A percentile compares a stretch with the other conserved stretches of the same genome.
Evolutionary conservation across 306 rosid genomes (phyloP).

Genomic region (Hippophae rhamnoides): DNA sequence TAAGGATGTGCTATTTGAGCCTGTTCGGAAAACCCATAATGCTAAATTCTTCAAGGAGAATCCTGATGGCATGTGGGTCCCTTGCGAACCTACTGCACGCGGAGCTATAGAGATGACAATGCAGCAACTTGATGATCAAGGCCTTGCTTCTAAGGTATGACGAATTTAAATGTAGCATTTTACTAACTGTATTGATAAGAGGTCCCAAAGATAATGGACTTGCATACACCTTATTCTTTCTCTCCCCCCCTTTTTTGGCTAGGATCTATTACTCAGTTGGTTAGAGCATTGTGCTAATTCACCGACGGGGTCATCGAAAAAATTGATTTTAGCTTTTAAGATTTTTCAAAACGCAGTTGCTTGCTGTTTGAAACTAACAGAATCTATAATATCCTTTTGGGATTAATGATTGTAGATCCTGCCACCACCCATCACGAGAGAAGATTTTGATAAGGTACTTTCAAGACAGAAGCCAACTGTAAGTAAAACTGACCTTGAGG

Average conservation of each 20-base stretch:
- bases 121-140: conserved; percentile 76
- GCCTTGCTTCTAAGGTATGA: conserved; percentile 77
- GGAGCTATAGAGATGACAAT: conserved; percentile 64
- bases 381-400: no score
- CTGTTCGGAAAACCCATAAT: conserved; percentile 97
- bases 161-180: neutral
- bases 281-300: no score
- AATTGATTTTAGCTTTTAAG: no score
- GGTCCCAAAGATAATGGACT: no score
- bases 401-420: conserved; percentile 51
- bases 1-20: conserved; percentile 96
- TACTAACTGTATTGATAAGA: no score
- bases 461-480: conserved; percentile 96
- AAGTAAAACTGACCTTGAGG: conserved; percentile 76
- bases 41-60: conserved; percentile 77
- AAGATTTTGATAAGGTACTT: conserved; percentile 95
- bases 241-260: no score
- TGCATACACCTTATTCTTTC: no score
- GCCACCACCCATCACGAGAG: conserved; percentile 79
- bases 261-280: no score
- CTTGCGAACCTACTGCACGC: conserved; percentile 85
- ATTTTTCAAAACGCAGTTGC: no score
- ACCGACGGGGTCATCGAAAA: no score
- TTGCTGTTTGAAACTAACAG: no score
- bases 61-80: conserved; percentile 64